These are phyloP conservation scores for Aegilops bicornis DNA, from an alignment of 176 grass and related monocot species.

Conservation along the genomic window DNA sequence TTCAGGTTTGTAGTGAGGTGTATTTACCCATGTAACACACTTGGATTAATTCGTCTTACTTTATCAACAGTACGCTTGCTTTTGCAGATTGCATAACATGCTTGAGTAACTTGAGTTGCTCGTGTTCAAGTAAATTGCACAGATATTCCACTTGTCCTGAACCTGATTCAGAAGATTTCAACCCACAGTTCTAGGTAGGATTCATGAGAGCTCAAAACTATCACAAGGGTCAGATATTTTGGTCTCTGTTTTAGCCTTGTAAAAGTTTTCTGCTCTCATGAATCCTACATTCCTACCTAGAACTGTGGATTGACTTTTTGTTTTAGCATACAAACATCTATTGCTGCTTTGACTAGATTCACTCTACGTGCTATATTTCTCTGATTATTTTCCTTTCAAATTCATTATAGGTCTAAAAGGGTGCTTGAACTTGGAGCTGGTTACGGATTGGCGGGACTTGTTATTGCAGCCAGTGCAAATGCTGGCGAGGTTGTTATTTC, in stretches of 20 bases:
- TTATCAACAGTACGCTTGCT: neutral
- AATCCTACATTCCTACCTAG: neutral
- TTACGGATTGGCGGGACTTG: constrained; percentile 82
- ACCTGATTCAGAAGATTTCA: neutral
- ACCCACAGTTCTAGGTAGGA: neutral
- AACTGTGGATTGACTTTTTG: constrained; percentile 6
- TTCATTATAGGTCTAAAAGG: constrained; percentile 67
- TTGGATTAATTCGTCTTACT: neutral
- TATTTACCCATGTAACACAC: constrained; percentile 1
- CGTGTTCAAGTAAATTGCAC: neutral
- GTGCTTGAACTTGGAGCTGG: constrained; percentile 96
- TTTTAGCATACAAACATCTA: constrained; percentile 3
- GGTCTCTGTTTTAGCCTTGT: neutral
- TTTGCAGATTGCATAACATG: constrained; percentile 25
- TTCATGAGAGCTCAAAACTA: neutral
- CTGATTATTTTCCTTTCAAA: neutral
- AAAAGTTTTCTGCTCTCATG: neutral
- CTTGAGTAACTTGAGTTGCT: constrained; percentile 8
- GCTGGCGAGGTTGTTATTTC: constrained; percentile 81
- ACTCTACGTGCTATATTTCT: constrained; percentile 23
- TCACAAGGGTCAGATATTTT: constrained; percentile 2
- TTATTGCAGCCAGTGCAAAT: constrained; percentile 72
- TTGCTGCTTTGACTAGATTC: constrained; percentile 20
- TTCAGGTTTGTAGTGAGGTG: constrained; percentile 66
- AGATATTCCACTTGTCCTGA: neutral